Evolutionary conservation across 2,329 filamentous ascomycete species (phyloP), one percentile per base, ranked within the genome.

Genomic region (Emmonsiellopsis sp.): DNA sequence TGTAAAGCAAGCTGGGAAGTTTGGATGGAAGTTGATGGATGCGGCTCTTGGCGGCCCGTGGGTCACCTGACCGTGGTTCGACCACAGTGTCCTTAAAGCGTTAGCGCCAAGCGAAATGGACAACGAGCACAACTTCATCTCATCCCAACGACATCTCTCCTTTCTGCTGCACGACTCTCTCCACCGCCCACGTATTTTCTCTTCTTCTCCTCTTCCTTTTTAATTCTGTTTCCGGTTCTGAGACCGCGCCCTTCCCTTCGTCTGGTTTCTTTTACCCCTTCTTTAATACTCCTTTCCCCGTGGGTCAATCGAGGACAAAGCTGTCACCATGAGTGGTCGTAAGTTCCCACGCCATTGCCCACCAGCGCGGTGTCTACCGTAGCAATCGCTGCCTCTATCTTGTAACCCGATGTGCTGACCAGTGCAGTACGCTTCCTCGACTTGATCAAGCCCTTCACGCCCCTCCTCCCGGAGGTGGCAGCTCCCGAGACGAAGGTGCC

Each of bases 361-460:
- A n/a, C 31, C 11, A 20, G 10, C 30, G 30, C 31, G 44, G 45
- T 34, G 35, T 10, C 20, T 35, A 15, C 32, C 32, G 16, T 15
- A 15, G 35, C 35, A 34, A 32, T 32, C 6, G 32, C 16, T 38
- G 9, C 26, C n/a, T 49, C 16, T 30, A 11, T 38, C 8, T 54
- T 55, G 35, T 52, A 54, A 54, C 50, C 26, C 30, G 48, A 52
- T 59, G 61, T 67, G 64, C 68, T 62, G 59, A 58, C 57, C 50
- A 32, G 43, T 51, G 55, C 61, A 97, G 92, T 98, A 77, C 91
- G 93, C 74, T 98, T 98, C 73, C 92, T 98, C 79, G 93, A 98
- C 78, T 83, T 97, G 74, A 93, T 98, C 79, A 98, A 98, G 79
- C 93, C 93, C 71, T 98, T 98, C 75, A 89, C 94, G 81, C 92